Percentiles rank a stretch among this genome's conserved stretches.
Conservation (phyloP, 2,329 filamentous ascomycete species). For the Aspergillus eucalypticola region DNA sequence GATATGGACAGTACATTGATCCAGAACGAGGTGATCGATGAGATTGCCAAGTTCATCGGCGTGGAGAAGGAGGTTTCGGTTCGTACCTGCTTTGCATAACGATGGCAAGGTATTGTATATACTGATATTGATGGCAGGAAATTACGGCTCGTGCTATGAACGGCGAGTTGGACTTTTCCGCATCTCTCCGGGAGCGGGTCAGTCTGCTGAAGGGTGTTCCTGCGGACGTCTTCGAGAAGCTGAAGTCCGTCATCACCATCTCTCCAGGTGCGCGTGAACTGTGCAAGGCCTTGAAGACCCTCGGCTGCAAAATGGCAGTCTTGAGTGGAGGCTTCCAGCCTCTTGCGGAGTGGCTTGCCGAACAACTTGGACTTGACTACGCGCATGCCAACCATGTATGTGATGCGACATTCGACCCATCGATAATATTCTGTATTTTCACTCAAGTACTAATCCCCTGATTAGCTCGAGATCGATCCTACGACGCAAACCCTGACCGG, state of each 20-base stretch:
- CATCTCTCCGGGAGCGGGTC: slow-evolving; percentile 78
- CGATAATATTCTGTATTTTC: background rate
- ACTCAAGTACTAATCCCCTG: slow-evolving; percentile 7
- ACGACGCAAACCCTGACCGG: slow-evolving; percentile 56
- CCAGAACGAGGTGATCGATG: slow-evolving; percentile 95
- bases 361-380: slow-evolving; percentile 79
- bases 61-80: slow-evolving; percentile 75
- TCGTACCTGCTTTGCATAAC: slow-evolving; percentile 34
- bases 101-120: background rate
- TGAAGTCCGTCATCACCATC: slow-evolving; percentile 74
- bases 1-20: slow-evolving; percentile 99
- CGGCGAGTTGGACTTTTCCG: slow-evolving; percentile 89
- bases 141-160: slow-evolving; percentile 96
- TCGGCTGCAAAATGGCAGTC: slow-evolving; percentile 87
- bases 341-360: slow-evolving; percentile 81
- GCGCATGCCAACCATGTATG: slow-evolving; percentile 80
- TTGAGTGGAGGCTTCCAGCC: slow-evolving; percentile 91
- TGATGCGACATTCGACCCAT: background rate
- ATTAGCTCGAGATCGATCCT: slow-evolving; percentile 51
- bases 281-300: slow-evolving; percentile 69
- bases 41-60: slow-evolving; percentile 82
- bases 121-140: slow-evolving; percentile 44
- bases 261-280: slow-evolving; percentile 78
- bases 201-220: slow-evolving; percentile 78
- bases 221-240: slow-evolving; percentile 72